Base-by-base conservation (phyloP, 2,329 filamentous ascomycete species). In the Nemania diffusa region DNA sequence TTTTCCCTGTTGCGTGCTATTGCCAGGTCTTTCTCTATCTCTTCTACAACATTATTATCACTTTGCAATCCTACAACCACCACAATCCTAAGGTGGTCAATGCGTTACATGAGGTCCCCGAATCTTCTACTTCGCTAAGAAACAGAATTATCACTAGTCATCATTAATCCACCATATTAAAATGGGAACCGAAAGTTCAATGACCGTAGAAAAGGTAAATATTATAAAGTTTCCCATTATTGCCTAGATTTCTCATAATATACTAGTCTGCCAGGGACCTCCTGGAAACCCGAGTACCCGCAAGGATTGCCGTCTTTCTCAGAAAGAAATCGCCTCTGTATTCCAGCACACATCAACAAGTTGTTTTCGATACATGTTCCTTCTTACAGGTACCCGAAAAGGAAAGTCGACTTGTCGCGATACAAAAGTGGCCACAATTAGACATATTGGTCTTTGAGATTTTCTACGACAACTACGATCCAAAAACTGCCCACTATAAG, bases 271-370 rank as follows among this genome's bases (percentile, higher is more conserved):
- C 37, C 32, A 51, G 11, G 17, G 62, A 65, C 50, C 62, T 62
- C 29, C 42, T 62, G 24, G 46, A 27, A 20, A 62, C 64, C 26
- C 58, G 58, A 59, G 40, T 32, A 57, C 9, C 53, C n/a, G 42
- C 58, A 34, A 66, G 52, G 58, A 32, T 62, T 58, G 53, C 53
- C 15, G 50, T 66, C 53, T 62, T 58, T 44, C 64, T 66, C 15
- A 55, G 58, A 62, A 62, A 32, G 46, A 48, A 62, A 60, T 65
- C 58, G 52, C 20, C 64, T 66, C 53, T 55, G 15, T 66, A 57
- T 66, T 58, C 58, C 29, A 26, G 24, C 9, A 42, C 56, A 29
- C 32, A 56, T 40, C 20, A 65, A 22, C 40, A 66, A 27, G 55
- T 57, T 29, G 40, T 57, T 57, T 32, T 5, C 46, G 27, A 60